Base-by-base conservation (phyloP, 768 basidiomycete genomes). In the Amanita thiersii region DNA sequence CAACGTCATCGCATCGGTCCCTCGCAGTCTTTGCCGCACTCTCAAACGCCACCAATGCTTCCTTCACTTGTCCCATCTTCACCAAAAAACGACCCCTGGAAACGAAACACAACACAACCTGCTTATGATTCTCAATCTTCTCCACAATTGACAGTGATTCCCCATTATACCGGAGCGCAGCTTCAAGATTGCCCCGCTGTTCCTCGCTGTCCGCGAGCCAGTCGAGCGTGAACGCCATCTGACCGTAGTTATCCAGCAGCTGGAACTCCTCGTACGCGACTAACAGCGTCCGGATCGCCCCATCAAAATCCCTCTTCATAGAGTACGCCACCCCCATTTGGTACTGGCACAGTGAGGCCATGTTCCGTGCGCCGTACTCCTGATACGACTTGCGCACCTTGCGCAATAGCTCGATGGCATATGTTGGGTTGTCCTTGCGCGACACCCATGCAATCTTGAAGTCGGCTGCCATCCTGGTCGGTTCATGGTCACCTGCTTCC, bases 161-260 rank as follows among this genome's bases (percentile, higher is more conserved):
- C 3, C 17, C 18, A 29, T 39, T 39, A 8, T 39, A 39, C 14
- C 11, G 37, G 20, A 38, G 23, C 11, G 37, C 37, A 14, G 23
- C 11, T 21, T 26, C 10, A 10, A 39, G 19, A n/a, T 39, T 39
- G 12, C 26, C 18, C 38, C 26, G 17, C 38, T 9, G 11, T 2
- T 17, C 3, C 26, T 39, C 38, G 14, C 26, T 17, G 5, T 39
- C 38, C 10, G 30, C 38, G 3, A 39, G 38, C 15, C 30, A 28
- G 26, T 39, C 38, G 1, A 39, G 26, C 3, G 24, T 29, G 26
- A 28, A 39, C 7, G 23, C 38, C 38, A 39, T 30, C 17, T 39
- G 38, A 3, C 5, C 38, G 5, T 18, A 29, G 14, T 39, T 38
- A 12, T 26, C 12, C 8, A 38, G 7, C 5, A 15, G 9, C 11